A percentile compares a stretch with the other conserved stretches of the same genome.
These are phyloP conservation scores for Penicillium hordei DNA, from an alignment of 2,329 filamentous ascomycete species.

Conservation along the genomic window DNA sequence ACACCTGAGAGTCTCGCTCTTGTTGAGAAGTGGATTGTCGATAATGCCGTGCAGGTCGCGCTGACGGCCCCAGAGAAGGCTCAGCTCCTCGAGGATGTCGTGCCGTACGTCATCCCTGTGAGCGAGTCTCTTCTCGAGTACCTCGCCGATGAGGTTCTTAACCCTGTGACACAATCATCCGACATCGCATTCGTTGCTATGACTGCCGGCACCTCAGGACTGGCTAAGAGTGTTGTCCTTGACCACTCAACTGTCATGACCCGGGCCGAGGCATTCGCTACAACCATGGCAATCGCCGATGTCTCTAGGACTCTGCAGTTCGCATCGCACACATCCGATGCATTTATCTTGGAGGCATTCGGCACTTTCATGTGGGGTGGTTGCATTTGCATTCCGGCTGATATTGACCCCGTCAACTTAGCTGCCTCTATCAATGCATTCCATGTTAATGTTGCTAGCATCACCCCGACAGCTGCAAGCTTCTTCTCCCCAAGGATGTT, in stretches of 20 bases:
- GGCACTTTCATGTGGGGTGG: slow-evolving; percentile 44
- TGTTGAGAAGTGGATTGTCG: slow-evolving; percentile 41
- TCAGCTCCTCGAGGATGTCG: slow-evolving; percentile 43
- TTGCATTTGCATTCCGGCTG: slow-evolving; percentile 49
- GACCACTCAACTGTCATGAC: slow-evolving; percentile 36
- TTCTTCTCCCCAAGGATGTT: slow-evolving; percentile 27
- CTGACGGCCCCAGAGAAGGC: slow-evolving; percentile 40
- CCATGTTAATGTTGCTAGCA: slow-evolving; percentile 34
- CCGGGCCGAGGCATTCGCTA: slow-evolving; percentile 32
- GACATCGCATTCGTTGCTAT: slow-evolving; percentile 37
- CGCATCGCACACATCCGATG: slow-evolving; percentile 49
- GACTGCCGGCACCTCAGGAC: slow-evolving; percentile 34
- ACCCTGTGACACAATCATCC: slow-evolving; percentile 9
- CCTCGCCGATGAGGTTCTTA: slow-evolving; percentile 21
- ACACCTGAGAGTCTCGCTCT: slow-evolving; percentile 30
- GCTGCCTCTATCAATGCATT: slow-evolving; percentile 52
- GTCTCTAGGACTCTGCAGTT: slow-evolving; percentile 42
- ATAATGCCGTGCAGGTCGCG: slow-evolving; percentile 42
- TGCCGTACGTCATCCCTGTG: slow-evolving; percentile 42
- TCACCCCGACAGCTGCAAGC: slow-evolving; percentile 33
- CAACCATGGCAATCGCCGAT: slow-evolving; percentile 21
- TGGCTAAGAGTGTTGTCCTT: slow-evolving; percentile 39
- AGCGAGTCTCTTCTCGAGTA: slow-evolving; percentile 37
- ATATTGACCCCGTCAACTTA: slow-evolving; percentile 52
- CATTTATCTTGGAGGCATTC: slow-evolving; percentile 44